Base-by-base conservation (phyloP, 192 early-diverging fungal species). In the Funneliformis mosseae region DNA sequence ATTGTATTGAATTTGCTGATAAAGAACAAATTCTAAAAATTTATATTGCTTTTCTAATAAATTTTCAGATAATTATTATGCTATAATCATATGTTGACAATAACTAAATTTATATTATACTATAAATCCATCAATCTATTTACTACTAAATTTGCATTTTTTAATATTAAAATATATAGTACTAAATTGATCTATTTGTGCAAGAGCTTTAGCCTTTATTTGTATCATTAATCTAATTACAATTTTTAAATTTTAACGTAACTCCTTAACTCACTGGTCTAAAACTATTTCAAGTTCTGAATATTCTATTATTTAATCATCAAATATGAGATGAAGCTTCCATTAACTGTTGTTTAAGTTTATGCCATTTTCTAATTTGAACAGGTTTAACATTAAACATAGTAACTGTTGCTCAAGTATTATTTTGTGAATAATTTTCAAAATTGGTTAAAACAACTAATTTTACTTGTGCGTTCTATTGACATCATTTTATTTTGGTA, bases 11-110 rank as follows among this genome's bases (percentile, higher is more conserved):
- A 60, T 60, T 60, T 12, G 5, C 14, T 1, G 14, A 60, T 60
- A 60, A n/a, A 60, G n/a, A 60, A 60, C 59, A 60, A 60, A 60
- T 60, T 12, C 59, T n/a, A 60, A 60, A 60, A 60, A 60, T 14
- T 14, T 12, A 60, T 60, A 1, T 14, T 14, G 11, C 59, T n/a
- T 60, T 60, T 60, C 59, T 60, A n/a, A 60, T 60, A 60, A 60
- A 60, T 60, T 12, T 60, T 60, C 11, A 60, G 59, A 0, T n/a
- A 60, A 60, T 14, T 12, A 14, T 60, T 60, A n/a, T n/a, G 14
- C 11, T 60, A 60, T 12, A 12, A 12, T 60, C 14, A n/a, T 60
- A 60, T 14, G 59, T n/a, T 16, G 1, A 60, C 14, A n/a, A 14
- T 14, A 60, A 60, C 59, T 60, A 60, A 60, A 60, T 60, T 60